Percentiles rank a stretch among this genome's conserved stretches.
Conservation (phyloP, 129 eudicot genomes). For the Helianthus tuberosus region DNA sequence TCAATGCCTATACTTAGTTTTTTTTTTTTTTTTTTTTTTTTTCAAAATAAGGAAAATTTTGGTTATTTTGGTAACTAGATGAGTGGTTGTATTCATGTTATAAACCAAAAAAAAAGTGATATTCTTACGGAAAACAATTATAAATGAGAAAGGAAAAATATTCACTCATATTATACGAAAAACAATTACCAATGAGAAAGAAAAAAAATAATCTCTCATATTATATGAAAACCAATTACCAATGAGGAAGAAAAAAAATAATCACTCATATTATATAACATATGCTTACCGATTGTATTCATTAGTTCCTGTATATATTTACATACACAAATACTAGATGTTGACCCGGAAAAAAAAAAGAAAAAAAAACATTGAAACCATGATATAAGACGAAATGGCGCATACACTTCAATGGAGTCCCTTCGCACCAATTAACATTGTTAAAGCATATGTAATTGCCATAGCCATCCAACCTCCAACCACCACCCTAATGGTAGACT, state of each 20-base stretch:
- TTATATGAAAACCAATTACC: not conserved
- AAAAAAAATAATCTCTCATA: not conserved
- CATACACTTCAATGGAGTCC: slow-evolving; percentile 35
- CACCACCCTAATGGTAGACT: slow-evolving; percentile 54
- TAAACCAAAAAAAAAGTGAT: not conserved
- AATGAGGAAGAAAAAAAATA: too few species aligned
- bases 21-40: too few species aligned
- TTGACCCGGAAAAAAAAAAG: not conserved
- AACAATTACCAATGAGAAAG: not conserved
- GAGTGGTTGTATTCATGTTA: not conserved
- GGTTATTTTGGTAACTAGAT: not conserved
- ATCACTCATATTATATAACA: not conserved
- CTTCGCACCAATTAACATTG: slow-evolving; percentile 56
- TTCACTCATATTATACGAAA: too few species aligned
- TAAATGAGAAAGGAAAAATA: not conserved
- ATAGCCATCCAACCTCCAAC: slow-evolving; percentile 75
- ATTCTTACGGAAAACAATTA: not conserved
- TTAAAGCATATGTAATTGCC: slow-evolving; percentile 61
- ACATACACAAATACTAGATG: not conserved
- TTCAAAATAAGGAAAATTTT: too few species aligned
- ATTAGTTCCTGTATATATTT: not conserved
- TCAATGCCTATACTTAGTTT: too few species aligned
- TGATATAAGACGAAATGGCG: slow-evolving; percentile 27
- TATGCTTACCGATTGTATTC: not conserved
- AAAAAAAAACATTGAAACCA: not conserved